Percentiles rank a stretch among this genome's conserved stretches.
phyloP scores from a whole-genome alignment of 108 stramenopile species.

The Aurantiochytrium sp. region DNA sequence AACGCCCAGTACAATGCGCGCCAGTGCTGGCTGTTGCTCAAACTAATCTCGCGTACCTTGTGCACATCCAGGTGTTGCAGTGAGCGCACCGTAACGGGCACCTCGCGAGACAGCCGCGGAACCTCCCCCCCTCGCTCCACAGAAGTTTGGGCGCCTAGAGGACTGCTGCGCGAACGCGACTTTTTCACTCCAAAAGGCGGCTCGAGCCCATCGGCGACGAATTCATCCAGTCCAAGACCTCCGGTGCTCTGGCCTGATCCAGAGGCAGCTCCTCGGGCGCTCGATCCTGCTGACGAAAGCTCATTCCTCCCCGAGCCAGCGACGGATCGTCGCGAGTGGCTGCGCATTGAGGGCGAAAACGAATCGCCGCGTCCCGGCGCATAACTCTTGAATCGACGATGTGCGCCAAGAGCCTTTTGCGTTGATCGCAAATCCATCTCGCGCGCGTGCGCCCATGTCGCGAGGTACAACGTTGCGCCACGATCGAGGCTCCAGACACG shows the following conservation, averaged over 20 bases:
- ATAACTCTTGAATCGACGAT: neutral
- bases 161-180: neutral
- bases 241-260: too few species aligned
- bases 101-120: neutral
- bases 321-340: too few species aligned
- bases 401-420: neutral
- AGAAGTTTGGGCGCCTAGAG: neutral
- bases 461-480: neutral
- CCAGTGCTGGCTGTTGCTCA: neutral
- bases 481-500: neutral
- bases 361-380: neutral
- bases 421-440: neutral
- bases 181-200: neutral
- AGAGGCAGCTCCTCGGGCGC: too few species aligned
- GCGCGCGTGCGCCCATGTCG: neutral
- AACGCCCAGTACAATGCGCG: slow-evolving; percentile 4
- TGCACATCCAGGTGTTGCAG: neutral
- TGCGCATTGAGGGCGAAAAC: too few species aligned
- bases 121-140: neutral
- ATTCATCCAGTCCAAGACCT: too few species aligned
- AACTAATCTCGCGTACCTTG: neutral
- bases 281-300: too few species aligned
- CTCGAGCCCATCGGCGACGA: too few species aligned
- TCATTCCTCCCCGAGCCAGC: too few species aligned
- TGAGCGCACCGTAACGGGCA: neutral